Conservation (phyloP, 2,329 filamentous ascomycete genomes). For the Hymenoscyphus fructigenus region DNA sequence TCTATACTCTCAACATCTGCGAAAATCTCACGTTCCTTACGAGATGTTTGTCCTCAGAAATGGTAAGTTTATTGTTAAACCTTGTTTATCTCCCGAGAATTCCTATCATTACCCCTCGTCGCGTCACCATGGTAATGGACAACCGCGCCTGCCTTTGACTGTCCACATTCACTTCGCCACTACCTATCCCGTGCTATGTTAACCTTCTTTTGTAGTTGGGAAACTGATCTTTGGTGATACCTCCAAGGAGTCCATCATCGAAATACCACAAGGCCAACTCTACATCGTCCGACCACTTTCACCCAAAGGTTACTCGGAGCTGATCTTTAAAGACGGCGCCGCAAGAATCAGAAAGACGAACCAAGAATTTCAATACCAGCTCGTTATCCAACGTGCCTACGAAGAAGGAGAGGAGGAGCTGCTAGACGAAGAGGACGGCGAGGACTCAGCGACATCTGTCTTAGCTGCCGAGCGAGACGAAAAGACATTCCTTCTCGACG, state of each 20-base stretch:
- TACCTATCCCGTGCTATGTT: constrained; percentile 11
- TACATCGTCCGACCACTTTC: constrained; percentile 95
- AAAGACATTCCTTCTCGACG: constrained; percentile 94
- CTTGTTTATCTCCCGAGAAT: constrained; percentile 7
- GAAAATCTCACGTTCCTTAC: background rate
- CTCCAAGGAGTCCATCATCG: constrained; percentile 85
- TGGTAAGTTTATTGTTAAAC: constrained; percentile 9
- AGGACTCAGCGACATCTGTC: constrained; percentile 75
- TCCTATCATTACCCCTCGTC: constrained; percentile 3
- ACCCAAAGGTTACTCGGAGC: constrained; percentile 96
- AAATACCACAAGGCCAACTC: constrained; percentile 92
- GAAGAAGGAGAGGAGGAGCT: constrained; percentile 96
- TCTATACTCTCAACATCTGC: background rate
- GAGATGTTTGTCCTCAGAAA: constrained; percentile 15
- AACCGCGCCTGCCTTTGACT: background rate
- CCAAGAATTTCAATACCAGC: constrained; percentile 95
- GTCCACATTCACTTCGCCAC: background rate
- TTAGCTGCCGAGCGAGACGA: constrained; percentile 85
- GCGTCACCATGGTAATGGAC: background rate
- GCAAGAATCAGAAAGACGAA: constrained; percentile 89
- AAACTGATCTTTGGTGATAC: constrained; percentile 86
- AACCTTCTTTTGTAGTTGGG: constrained; percentile 58
- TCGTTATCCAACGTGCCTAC: constrained; percentile 93
- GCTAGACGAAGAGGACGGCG: constrained; percentile 83
- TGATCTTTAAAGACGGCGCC: constrained; percentile 96